These are phyloP conservation scores for Colletotrichum gigasporum DNA, from an alignment of 2,329 filamentous ascomycete species.

Conservation along the genomic window DNA sequence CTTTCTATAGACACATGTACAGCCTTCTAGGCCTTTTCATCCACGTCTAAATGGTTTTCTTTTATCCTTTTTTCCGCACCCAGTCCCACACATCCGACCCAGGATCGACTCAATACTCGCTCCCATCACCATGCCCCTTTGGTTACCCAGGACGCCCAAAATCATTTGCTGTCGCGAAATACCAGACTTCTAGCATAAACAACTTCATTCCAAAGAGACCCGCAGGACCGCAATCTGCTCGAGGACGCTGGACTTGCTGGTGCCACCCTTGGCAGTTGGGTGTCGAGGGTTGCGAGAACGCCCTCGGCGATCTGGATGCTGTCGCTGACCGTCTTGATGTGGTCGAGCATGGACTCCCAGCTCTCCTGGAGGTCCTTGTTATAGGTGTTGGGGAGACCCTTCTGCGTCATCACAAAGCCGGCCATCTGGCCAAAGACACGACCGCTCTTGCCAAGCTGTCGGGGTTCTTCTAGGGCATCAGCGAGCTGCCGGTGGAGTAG, in stretches of 20 bases:
- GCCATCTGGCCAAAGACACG: slow-evolving; percentile 84
- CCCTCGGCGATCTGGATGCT: slow-evolving; percentile 86
- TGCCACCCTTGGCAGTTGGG: slow-evolving; percentile 79
- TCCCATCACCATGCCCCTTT: not conserved
- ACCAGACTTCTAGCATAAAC: not conserved
- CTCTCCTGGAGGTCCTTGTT: slow-evolving; percentile 94
- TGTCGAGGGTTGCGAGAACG: slow-evolving; percentile 77
- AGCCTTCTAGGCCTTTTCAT: not conserved
- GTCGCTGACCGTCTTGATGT: slow-evolving; percentile 82
- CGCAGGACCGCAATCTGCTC: slow-evolving; percentile 66
- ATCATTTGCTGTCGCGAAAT: not conserved
- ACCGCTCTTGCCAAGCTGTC: slow-evolving; percentile 80
- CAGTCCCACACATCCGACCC: not conserved
- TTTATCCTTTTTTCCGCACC: not conserved
- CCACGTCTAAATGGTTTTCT: not conserved
- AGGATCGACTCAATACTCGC: not conserved
- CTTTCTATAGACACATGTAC: not conserved
- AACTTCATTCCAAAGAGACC: not conserved
- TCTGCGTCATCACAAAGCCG: slow-evolving; percentile 77
- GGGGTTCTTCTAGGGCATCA: slow-evolving; percentile 87
- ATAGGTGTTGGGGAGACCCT: slow-evolving; percentile 82
- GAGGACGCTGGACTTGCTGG: slow-evolving; percentile 73
- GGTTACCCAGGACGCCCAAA: not conserved
- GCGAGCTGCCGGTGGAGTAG: slow-evolving; percentile 78
- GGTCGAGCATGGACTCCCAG: slow-evolving; percentile 85